Evolutionary conservation across 2,329 filamentous ascomycete genomes (phyloP).

Genomic region (Fusarium decemcellulare): DNA sequence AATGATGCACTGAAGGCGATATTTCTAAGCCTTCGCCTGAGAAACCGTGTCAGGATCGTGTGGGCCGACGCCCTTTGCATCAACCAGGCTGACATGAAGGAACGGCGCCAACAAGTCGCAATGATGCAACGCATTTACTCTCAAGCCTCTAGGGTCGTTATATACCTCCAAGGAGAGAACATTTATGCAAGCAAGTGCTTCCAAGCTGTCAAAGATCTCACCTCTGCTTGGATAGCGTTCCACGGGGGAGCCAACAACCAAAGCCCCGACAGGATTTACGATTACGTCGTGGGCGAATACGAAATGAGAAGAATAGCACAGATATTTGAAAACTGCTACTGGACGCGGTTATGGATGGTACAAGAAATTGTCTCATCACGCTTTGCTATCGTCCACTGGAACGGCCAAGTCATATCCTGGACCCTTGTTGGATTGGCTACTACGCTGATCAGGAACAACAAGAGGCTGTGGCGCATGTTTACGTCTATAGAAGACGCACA

Average conservation of each 20-base stretch:
- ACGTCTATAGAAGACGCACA: not conserved
- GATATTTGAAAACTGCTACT: slow-evolving; percentile 4
- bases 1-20: no score
- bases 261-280: no score
- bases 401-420: slow-evolving; percentile 8
- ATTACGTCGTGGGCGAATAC: not conserved
- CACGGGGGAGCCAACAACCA: not conserved
- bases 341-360: slow-evolving; percentile 5
- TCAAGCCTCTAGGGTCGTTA: not conserved
- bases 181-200: not conserved
- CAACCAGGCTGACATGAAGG: slow-evolving; percentile 6
- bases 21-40: no score
- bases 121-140: slow-evolving; percentile 15
- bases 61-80: slow-evolving; percentile 17
- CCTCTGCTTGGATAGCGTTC: slow-evolving; percentile 5
- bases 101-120: slow-evolving; percentile 5
- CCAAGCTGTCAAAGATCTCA: not conserved
- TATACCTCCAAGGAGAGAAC: not conserved
- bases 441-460: slow-evolving; percentile 10
- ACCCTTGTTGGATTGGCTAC: slow-evolving; percentile 7
- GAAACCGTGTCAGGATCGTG: not conserved
- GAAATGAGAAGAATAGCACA: not conserved
- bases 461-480: not conserved
- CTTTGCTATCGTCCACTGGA: slow-evolving; percentile 3
- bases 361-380: slow-evolving; percentile 8